Conservation (phyloP, 2,329 filamentous ascomycete genomes). For the Monosporascus cannonballus region DNA sequence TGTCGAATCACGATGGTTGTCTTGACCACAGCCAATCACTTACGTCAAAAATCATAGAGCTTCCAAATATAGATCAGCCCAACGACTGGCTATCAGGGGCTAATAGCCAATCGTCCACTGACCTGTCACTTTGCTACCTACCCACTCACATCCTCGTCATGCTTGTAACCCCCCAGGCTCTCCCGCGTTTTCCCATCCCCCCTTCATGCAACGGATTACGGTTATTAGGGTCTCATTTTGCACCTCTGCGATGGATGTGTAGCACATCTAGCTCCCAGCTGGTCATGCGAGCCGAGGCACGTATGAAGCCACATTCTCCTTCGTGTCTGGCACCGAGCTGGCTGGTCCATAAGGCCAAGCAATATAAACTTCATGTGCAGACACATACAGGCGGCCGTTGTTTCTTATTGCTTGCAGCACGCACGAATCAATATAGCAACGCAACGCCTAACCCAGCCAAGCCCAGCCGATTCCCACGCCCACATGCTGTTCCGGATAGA, state of each 20-base stretch:
- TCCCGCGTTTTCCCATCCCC: not conserved
- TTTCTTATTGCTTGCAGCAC: not conserved
- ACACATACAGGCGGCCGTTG: not conserved
- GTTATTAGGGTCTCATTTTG: not conserved
- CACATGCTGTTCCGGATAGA: not conserved
- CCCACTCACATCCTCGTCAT: slow-evolving; percentile 1
- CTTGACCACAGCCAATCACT: slow-evolving; percentile 9
- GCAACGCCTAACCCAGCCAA: not conserved
- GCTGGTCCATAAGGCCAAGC: not conserved
- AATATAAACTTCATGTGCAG: not conserved
- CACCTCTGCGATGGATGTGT: not conserved
- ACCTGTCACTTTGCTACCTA: slow-evolving; percentile 7
- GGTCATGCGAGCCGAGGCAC: not conserved
- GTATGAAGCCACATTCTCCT: not conserved
- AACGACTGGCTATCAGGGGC: not conserved
- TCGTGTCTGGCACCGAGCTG: not conserved
- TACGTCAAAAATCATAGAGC: not conserved
- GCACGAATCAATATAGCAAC: not conserved
- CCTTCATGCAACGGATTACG: not conserved
- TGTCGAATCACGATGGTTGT: slow-evolving; percentile 8
- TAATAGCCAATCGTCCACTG: not conserved
- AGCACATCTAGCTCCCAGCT: not conserved
- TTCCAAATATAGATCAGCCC: slow-evolving; percentile 14
- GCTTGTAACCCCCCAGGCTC: no score
- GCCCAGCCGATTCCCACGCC: not conserved